Evolutionary conservation across 495 filamentous ascomycete genomes (phyloP).

Genomic region (Penicillium desertorum): DNA sequence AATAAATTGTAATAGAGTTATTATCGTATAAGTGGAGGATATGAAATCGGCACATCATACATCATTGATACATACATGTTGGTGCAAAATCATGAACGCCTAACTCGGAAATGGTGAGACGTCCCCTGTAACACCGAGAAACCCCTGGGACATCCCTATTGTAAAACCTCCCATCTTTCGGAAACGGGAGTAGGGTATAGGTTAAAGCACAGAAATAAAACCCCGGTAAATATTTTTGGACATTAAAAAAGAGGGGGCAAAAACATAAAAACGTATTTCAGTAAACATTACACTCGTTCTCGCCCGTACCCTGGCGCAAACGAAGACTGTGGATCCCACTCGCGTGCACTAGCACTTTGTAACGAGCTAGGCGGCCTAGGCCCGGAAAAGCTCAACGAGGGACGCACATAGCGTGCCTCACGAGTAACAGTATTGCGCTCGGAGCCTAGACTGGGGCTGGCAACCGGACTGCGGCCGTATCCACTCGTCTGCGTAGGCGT

Average conservation of each 20-base stretch:
- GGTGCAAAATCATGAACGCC: no score
- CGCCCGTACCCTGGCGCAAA: conserved; percentile 33
- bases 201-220: not conserved
- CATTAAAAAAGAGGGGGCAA: not conserved
- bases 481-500: conserved; percentile 3
- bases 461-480: conserved; percentile 17
- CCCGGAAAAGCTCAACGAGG: conserved; percentile 59
- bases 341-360: conserved; percentile 22
- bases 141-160: not conserved
- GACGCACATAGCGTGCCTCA: conserved; percentile 55
- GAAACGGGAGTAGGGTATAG: not conserved
- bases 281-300: conserved; percentile 6
- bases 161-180: not conserved
- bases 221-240: not conserved
- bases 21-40: not conserved
- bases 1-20: not conserved
- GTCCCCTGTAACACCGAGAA: conserved; percentile 12
- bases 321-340: conserved; percentile 43
- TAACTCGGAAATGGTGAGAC: not conserved
- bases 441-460: conserved; percentile 32
- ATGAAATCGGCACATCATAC: not conserved
- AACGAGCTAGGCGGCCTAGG: conserved; percentile 51
- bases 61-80: not conserved
- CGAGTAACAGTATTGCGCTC: conserved; percentile 44
- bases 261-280: conserved; percentile 6